These are phyloP conservation scores for Colletotrichum spinosum DNA, from an alignment of 2,329 filamentous ascomycete genomes.

Conservation along the genomic window DNA sequence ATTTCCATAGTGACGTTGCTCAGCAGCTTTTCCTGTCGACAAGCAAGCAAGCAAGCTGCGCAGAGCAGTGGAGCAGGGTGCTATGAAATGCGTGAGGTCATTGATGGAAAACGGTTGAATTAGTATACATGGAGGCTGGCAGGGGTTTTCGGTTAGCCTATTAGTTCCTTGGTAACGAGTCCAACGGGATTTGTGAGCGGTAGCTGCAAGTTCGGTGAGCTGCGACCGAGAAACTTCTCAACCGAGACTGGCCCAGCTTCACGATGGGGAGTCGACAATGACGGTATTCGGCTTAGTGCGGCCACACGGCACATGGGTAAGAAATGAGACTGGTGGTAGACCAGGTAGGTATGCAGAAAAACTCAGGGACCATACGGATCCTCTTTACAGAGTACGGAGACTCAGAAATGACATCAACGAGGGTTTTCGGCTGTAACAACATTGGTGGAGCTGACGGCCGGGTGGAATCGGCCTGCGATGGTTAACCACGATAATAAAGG, in stretches of 20 bases:
- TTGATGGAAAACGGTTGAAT: constrained; percentile 31
- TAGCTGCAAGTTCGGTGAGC: neutral
- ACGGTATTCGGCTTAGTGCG: constrained; percentile 12
- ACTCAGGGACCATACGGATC: constrained; percentile 5
- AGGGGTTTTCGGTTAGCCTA: constrained; percentile 4
- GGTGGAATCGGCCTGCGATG: constrained; percentile 30
- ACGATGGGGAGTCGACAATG: neutral
- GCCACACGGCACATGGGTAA: neutral
- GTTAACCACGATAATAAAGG: neutral
- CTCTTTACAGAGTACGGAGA: too few species aligned
- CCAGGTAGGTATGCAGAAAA: neutral
- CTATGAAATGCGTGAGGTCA: constrained; percentile 28
- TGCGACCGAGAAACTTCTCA: neutral
- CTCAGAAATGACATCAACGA: constrained; percentile 34
- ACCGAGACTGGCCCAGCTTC: constrained; percentile 5
- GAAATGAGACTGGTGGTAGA: too few species aligned
- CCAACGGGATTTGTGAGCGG: too few species aligned
- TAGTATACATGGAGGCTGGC: constrained; percentile 6
- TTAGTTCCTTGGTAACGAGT: constrained; percentile 8
- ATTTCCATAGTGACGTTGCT: constrained; percentile 6
- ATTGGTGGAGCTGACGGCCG: constrained; percentile 27
- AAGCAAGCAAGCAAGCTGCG: neutral
- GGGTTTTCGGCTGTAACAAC: constrained; percentile 36
- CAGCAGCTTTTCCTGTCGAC: too few species aligned
- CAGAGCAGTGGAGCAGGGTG: constrained; percentile 5